Evolutionary conservation across 2,329 filamentous ascomycete species (phyloP), one percentile per base, ranked within the genome.

Genomic region (Purpureocillium lavendulum): DNA sequence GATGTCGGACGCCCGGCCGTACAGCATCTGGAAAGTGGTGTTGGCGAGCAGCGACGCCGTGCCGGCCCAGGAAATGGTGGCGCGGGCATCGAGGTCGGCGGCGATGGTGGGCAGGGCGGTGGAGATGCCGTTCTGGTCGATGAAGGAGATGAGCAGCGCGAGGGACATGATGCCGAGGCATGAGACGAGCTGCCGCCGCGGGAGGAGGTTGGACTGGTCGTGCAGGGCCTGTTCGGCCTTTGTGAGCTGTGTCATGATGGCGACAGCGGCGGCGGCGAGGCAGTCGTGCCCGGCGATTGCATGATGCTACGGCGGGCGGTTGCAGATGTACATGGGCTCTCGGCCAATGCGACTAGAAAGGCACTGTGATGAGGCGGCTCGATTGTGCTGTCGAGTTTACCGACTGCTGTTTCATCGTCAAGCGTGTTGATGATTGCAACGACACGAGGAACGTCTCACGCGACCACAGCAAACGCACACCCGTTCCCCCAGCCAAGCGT

Each of bases 11-110:
- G 80, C 49, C 3, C 76, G 67, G 15, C 78, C 77, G 51, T 82
- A 82, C 0, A 83, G 64, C 43, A 81, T 75, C 46, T 79, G 77
- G 46, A 82, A 82, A 28, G 74, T 71, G 0, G 79, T 81, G 42
- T 73, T 75, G 24, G 71, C 71, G 34, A 77, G 69, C 33, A 77
- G 54, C 4, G 66, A 65, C 8, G 70, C 67, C 0, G 70, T 74
- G 7, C 70, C 71, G 2, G 69, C 69, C 73, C 72, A 76, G 1
- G 69, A 65, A 35, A 80, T 79, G 3, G 70, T 70, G n/a, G 61
- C 62, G 44, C 59, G 57, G 2, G 63, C 63, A 39, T 63, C 47
- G 15, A 73, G 59, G 39, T 75, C 67, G 38, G 60, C 51, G 40
- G 67, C 65, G 48, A 77, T 67, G 24, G 70, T 69, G 21, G 73